Evolutionary conservation across 2,329 filamentous ascomycete species (phyloP), one percentile per base, ranked within the genome.

Genomic region (Pseudopyrenochaeta lycopersici): DNA sequence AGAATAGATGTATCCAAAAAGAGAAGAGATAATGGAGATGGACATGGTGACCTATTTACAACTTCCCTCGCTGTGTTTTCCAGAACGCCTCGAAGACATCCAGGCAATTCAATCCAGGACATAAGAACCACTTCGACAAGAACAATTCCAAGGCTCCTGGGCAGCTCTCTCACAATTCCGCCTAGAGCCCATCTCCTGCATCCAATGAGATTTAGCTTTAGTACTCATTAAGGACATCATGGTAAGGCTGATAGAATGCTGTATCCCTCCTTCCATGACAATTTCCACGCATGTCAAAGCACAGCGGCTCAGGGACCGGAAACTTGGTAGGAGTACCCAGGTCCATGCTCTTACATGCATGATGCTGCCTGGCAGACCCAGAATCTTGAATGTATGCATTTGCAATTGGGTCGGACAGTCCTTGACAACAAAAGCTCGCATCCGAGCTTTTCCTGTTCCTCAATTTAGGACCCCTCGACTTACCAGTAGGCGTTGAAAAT

Each of bases 351-450:
- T 45, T 20, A 20, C 38, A 36, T 27, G 15, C 2, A 45, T 33
- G 33, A 14, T 7, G 12, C 36, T 48, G 45, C 38, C 21, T 47
- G 7, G 35, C 38, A n/a, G 41, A 30, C 23, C 43, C 46, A 14
- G 30, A 35, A 15, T 52, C 50, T 31, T 39, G 23, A 7, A 42
- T 38, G 4, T 52, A 12, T 35, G 43, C 38, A 7, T 43, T 29
- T 12, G 1, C n/a, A n/a, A 2, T 12, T 18, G 14, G 27, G 10
- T 46, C 41, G 17, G 23, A 9, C 27, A 68, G 4, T 6, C 68
- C 68, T 46, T 52, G 58, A 38, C 67, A 70, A 9, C 14, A 45
- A 51, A 70, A 70, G 43, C 65, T 68, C 14, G 47, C 43, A 44
- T 61, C 62, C 12, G 60, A 67, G 21, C 43, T 51, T 17, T 39